Evolutionary conservation across 768 basidiomycete genomes (phyloP), one percentile per base, ranked within the genome.

Genomic region (Mycena floridula): DNA sequence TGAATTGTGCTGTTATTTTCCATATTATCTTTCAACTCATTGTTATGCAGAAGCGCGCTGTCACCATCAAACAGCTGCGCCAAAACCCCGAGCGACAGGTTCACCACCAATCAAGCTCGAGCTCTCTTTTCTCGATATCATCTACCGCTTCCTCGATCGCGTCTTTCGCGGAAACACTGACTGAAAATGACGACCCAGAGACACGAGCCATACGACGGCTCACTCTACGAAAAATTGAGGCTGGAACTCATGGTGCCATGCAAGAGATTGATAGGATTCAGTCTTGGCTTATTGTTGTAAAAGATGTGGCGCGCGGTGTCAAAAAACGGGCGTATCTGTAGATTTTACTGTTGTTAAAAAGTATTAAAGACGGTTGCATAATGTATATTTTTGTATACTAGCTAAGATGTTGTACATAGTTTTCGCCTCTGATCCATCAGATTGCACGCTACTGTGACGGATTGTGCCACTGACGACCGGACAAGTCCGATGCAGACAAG

Each of bases 201-300:
- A 73, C 69, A 9, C 73, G 75, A 26, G 68, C 72, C 22, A 65
- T 85, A 26, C 81, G 82, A 12, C 70, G 82, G 15, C 59, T 89
- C n/a, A 54, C 87, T 18, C 59, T 79, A 30, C 74, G 81, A 37
- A 86, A 85, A 62, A 74, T 88, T 43, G 77, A 81, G 28, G 72
- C 77, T 46, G 64, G 74, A 37, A 51, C 76, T 42, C 66, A 67
- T 13, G 77, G 76, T 5, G 77, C 79, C 2, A 73, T 75, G 52
- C 80, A 81, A 35, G 81, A 85, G 54, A 66, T 85, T 35, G 82
- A 86, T 47, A 75, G 72, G 50, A 70, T 71, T 25, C 66, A 65
- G 18, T 63, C 61, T 1, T 86, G 85, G 83, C 59, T 85, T 16
- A 68, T 72, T 38, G 76, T 85, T 41, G 74, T 86, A 47, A 80